Base-by-base conservation (phyloP, 2,329 filamentous ascomycete genomes). In the Phaeosphaeriaceae sp. region DNA sequence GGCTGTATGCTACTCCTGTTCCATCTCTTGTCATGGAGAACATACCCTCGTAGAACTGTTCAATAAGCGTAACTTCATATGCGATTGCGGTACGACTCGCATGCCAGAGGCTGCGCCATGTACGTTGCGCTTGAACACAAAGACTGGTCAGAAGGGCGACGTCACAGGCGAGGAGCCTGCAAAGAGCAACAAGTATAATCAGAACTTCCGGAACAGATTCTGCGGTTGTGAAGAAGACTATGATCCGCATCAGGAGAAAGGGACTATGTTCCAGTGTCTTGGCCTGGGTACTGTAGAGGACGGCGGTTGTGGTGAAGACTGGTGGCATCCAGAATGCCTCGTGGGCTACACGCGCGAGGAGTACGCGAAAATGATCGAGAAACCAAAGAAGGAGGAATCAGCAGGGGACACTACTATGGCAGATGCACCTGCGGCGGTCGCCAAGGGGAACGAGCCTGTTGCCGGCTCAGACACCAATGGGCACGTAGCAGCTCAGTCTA, bases 191-290 rank as follows among this genome's bases (percentile, higher is more conserved):
- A 89, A 86, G 68, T 99, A 99, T 81, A 97, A 97, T 72, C 91
- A 97, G 60, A 99, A 99, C 81, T 99, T 96, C 71, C 85, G 87
- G 66, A 98, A 98, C 71, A 86, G 85, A 46, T 99, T 99, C 79
- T 99, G 95, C 76, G 91, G 90, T 1, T 99, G 95, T 72, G 86
- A 86, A 27, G 90, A 93, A 70, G 88, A 93, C 58, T 99, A 99
- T 74, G 91, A 97, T 74, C 88, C 94, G 0, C 86, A 94, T 48
- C 84, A 91, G 73, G 93, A 99, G 75, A 96, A 94, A 68, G 94
- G 94, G 0, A 98, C 93, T 41, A 99, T 99, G 95, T 99, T 96
- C 68, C 95, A 99, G 77, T 99, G 95, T 73, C 78, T 98, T 2
- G 94, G 94, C 0, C 81, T 98, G 0, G 93, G 92, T 0, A 90